Conservation (phyloP, 257 asterid genomes). For the Jasminum sambac region DNA sequence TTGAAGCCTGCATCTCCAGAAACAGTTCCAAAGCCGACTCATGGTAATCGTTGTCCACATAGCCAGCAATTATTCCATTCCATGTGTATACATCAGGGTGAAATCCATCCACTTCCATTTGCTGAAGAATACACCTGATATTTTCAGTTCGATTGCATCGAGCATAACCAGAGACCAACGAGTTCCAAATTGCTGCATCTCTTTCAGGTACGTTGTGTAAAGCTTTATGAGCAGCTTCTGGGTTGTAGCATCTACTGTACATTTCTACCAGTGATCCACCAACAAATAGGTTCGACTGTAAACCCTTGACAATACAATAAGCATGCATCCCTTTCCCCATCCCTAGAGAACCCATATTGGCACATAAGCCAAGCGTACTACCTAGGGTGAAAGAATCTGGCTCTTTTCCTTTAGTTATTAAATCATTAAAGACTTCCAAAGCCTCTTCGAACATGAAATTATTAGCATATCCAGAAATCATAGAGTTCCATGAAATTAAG, state of each 20-base stretch:
- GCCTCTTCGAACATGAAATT: slow-evolving; percentile 57
- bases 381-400: slow-evolving; percentile 74
- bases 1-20: slow-evolving; percentile 52
- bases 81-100: slow-evolving; percentile 69
- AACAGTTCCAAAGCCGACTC: slow-evolving; percentile 61
- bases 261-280: slow-evolving; percentile 77
- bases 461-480: slow-evolving; percentile 76
- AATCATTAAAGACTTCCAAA: slow-evolving; percentile 36
- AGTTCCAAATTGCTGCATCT: slow-evolving; percentile 68
- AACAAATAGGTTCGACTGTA: slow-evolving; percentile 52
- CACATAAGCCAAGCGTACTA: slow-evolving; percentile 59
- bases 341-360: slow-evolving; percentile 39
- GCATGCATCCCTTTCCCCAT: slow-evolving; percentile 64
- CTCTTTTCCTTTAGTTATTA: slow-evolving; percentile 39
- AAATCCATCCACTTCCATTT: slow-evolving; percentile 65
- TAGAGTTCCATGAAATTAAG: slow-evolving; percentile 74
- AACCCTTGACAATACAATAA: slow-evolving; percentile 54
- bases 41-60: slow-evolving; percentile 52
- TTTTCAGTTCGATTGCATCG: slow-evolving; percentile 34
- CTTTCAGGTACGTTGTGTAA: slow-evolving; percentile 44
- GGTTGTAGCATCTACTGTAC: slow-evolving; percentile 60
- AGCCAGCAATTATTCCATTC: slow-evolving; percentile 73
- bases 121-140: slow-evolving; percentile 35
- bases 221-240: slow-evolving; percentile 58
- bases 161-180: slow-evolving; percentile 66